Base-by-base conservation (phyloP, 2,329 filamentous ascomycete genomes). In the Exserohilum turcica region DNA sequence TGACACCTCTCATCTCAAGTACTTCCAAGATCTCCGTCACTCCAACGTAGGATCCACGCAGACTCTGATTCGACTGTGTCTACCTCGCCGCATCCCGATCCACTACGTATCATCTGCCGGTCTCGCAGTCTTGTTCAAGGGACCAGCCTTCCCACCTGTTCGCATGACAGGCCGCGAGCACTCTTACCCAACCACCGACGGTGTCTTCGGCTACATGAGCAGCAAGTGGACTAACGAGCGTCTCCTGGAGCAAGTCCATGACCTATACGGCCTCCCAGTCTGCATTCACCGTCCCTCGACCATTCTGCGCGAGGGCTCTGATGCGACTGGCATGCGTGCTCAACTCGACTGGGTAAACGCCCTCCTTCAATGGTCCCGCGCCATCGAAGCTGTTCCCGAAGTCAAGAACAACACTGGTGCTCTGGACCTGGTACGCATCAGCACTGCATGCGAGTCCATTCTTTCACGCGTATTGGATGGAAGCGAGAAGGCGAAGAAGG, bases 191-290 rank as follows among this genome's bases (percentile, higher is more conserved):
- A 64, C 74, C 1, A 32, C 43, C 3, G 60, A 71, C 38, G 68
- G 67, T 10, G 42, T 63, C 5, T 56, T 72, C 15, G 77, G 76
- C 1, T 79, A 78, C 47, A 58, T 63, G 2, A 70, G 72, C 1
- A 56, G 63, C 12, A 77, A 77, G 52, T 79, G 77, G 77, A 74
- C 69, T 0, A 66, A 66, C 37, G 77, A 79, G 60, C 54, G 60
- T 3, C 60, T 74, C 21, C 66, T 79, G 0, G 76, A 79, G 52
- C 39, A 27, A 1, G 52, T 38, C 0, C 15, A 16, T 5, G 18
- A 36, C 1, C 13, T 8, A 13, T 39, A 28, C 16, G n/a, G 21
- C 15, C 5, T 56, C 6, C 49, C 33, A 6, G 38, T 56, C 7
- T 3, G 7, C 2, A 51, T 56, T 19, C 52, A 60, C 16, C 59